Base-by-base conservation (phyloP, 2,329 filamentous ascomycete genomes). In the Ceratocystis destructans region DNA sequence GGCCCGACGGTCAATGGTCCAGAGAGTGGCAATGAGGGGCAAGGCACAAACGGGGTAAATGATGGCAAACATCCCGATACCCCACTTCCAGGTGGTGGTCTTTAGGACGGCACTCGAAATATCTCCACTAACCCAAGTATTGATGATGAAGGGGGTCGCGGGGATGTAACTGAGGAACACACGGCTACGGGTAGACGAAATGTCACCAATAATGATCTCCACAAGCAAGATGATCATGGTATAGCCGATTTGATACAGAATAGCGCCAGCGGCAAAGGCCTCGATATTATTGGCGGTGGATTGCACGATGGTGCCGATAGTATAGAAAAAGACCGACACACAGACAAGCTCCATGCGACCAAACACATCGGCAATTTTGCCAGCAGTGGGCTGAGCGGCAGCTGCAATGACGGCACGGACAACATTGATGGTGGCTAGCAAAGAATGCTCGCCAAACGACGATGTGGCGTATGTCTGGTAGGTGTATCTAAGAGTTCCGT, bases 101-200 rank as follows among this genome's bases (percentile, higher is more conserved):
- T 67, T 70, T 1, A 85, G 73, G 1, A 85, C 81, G 0, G 79
- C 75, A 2, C 71, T 67, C 2, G 81, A 77, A 55, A 87, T 74
- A 70, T 86, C 77, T 31, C 84, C 84, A 69, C 80, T 82, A 3
- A 86, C 78, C 84, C 85, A 87, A 1, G 84, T 83, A 74, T 86
- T 86, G 74, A 84, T 81, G 70, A 86, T 76, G 73, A 84, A 86
- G 1, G 83, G 83, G 5, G 78, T 71, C 1, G 81, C 80, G 1
- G 83, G 83, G 68, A 87, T 77, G 71, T 85, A 87, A 61, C 82
- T 85, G 76, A 86, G 87, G 70, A 87, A 76, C 7, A 87, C 76
- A 71, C 85, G 83, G 10, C 82, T 78, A 15, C 83, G 80, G 5
- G 83, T 80, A 1, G 85, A 87, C 1, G 84, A 86, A 31, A 84